Base-by-base conservation (phyloP, 2,329 filamentous ascomycete genomes). In the Juglanconis sp. region DNA sequence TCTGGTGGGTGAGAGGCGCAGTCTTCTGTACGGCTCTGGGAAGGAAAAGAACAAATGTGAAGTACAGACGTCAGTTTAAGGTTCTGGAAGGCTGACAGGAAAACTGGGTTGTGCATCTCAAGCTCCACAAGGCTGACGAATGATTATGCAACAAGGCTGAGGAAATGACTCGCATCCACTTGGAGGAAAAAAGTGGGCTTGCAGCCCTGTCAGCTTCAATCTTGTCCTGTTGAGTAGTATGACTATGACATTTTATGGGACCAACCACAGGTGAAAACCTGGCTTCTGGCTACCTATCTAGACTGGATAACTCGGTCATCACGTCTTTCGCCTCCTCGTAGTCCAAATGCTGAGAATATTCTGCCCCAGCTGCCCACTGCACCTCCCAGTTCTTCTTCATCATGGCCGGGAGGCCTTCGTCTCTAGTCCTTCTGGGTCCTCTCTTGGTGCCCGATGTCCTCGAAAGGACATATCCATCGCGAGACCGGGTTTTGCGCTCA, bases 1-100 rank as follows among this genome's bases (percentile, higher is more conserved):
- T 90, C 11, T 64, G 62, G 3, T 60, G 48, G 15, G 62, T 64
- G 24, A 64, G 55, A 56, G 52, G 59, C 62, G 46, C 62, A 64
- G 51, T 64, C 59, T 34, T 55, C 58, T 44, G 53, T 54, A 8
- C 62, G 55, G 32, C 53, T 56, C 62, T 64, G 2, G 4, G 9
- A 10, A 9, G 9, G 11, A 31, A n/a, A 1, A 8, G 32, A 10
- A 3, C 5, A 3, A 24, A 24, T 24, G 2, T 24, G 24, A 24
- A 24, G 24, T 2, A 24, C 24, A 24, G 24, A 24, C 24, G 24
- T 40, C 31, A 10, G 13, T 32, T 44, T 17, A 40, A 40, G 36
- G 8, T 40, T 8, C 36, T 40, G 36, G 36, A 40, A 40, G 34
- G 11, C 24, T 10, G 6, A 4, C 10, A 8, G 47, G 24, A 10